Conservation (phyloP, 164 flowering plant genomes). For the Piper longum region DNA sequence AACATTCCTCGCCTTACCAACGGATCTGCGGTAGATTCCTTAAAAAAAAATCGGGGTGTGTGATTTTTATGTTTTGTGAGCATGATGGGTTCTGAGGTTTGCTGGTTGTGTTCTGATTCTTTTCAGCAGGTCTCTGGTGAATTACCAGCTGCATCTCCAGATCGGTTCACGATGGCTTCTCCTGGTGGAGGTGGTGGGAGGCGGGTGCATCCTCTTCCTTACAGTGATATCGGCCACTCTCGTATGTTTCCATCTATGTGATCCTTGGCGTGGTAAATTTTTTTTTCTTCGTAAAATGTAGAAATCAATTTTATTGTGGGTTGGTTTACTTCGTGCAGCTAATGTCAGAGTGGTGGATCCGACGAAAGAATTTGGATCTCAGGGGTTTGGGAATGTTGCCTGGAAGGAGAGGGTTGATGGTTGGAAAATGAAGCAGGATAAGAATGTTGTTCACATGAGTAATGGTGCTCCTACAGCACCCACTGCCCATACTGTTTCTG, state of each 20-base stretch:
- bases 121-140: conserved; percentile 67
- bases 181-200: conserved; percentile 47
- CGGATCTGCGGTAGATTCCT: conserved; percentile 40
- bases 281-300: background rate
- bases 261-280: background rate
- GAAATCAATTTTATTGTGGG: conserved; percentile 1
- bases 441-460: conserved; percentile 58
- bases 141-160: conserved; percentile 86
- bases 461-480: conserved; percentile 36
- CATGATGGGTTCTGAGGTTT: background rate
- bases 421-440: conserved; percentile 44
- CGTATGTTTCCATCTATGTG: conserved; percentile 14
- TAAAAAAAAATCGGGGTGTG: background rate
- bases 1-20: conserved; percentile 58
- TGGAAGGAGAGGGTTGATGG: conserved; percentile 56
- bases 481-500: conserved; percentile 37
- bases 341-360: conserved; percentile 63
- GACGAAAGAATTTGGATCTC: conserved; percentile 65
- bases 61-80: too few relatives aligned
- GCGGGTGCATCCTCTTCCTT: conserved; percentile 37
- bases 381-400: conserved; percentile 48
- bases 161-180: conserved; percentile 65
- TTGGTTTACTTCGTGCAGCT: conserved; percentile 31
- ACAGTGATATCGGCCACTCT: conserved; percentile 38
- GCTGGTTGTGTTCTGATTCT: background rate